Conservation (phyloP, 1,139 yeast genomes). For the Blastobotrys arbuscula region DNA sequence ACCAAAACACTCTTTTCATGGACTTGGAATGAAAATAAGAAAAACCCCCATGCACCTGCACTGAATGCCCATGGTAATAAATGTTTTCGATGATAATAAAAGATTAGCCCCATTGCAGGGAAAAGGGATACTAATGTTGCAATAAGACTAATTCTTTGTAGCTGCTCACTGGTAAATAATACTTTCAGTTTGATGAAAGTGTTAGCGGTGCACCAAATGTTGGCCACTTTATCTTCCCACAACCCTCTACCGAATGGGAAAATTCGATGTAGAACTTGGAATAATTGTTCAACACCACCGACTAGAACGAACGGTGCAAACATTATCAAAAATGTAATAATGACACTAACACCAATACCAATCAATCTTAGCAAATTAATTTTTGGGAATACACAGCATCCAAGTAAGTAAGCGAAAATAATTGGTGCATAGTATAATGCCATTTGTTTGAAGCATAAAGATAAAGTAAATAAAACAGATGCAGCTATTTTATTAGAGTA, state of each 20-base stretch:
- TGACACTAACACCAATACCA: slow-evolving; percentile 58
- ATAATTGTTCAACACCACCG: slow-evolving; percentile 35
- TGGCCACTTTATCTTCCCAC: slow-evolving; percentile 98
- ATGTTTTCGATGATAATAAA: slow-evolving; percentile 47
- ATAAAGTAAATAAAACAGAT: slow-evolving; percentile 70
- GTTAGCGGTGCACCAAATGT: slow-evolving; percentile 92
- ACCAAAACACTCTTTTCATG: slow-evolving; percentile 89
- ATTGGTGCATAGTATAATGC: slow-evolving; percentile 89
- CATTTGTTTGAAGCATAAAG: slow-evolving; percentile 91
- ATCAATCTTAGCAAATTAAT: slow-evolving; percentile 44
- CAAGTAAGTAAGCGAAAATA: slow-evolving; percentile 68
- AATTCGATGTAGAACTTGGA: slow-evolving; percentile 54
- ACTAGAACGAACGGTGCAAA: slow-evolving; percentile 58
- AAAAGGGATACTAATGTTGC: slow-evolving; percentile 60
- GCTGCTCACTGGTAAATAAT: slow-evolving; percentile 49
- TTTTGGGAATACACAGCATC: slow-evolving; percentile 39
- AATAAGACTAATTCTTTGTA: slow-evolving; percentile 57
- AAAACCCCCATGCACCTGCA: slow-evolving; percentile 83
- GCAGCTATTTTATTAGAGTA: slow-evolving; percentile 58
- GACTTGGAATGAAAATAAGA: slow-evolving; percentile 86
- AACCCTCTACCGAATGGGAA: slow-evolving; percentile 92
- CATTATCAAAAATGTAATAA: slow-evolving; percentile 47
- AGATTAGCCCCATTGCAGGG: slow-evolving; percentile 57
- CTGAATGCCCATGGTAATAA: slow-evolving; percentile 69
- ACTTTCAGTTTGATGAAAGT: slow-evolving; percentile 63